These are phyloP conservation scores for Scheffersomyces ergatensis DNA, from an alignment of 805 yeast species.

Conservation along the genomic window DNA sequence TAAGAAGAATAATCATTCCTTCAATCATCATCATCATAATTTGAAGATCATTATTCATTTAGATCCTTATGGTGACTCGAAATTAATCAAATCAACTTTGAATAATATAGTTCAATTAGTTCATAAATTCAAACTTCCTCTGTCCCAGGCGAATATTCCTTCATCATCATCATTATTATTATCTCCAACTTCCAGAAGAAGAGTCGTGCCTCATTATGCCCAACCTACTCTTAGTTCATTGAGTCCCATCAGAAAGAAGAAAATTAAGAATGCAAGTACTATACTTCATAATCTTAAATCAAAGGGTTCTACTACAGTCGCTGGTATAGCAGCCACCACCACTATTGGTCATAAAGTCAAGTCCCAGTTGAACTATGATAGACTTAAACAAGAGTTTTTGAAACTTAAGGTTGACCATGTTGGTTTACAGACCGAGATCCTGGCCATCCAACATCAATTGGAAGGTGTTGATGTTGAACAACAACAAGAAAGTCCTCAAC, in stretches of 20 bases:
- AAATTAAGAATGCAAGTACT: too few relatives aligned
- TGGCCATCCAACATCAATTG: too few relatives aligned
- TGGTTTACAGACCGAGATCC: too few relatives aligned
- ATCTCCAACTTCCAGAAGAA: neutral
- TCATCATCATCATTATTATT: neutral
- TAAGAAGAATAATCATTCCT: slow-evolving; percentile 7
- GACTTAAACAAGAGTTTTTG: too few relatives aligned
- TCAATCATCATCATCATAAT: neutral
- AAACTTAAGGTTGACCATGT: too few relatives aligned
- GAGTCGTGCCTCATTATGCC: slow-evolving; percentile 25
- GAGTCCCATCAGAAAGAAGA: neutral
- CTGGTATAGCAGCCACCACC: too few relatives aligned
- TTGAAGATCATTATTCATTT: slow-evolving; percentile 23
- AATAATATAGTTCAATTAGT: slow-evolving; percentile 21
- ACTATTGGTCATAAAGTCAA: too few relatives aligned
- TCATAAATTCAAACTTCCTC: slow-evolving; percentile 9
- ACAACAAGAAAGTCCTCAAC: too few relatives aligned
- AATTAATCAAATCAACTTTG: slow-evolving; percentile 24
- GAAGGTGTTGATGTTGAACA: slow-evolving; percentile 6
- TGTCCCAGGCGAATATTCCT: slow-evolving; percentile 6
- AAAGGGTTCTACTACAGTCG: too few relatives aligned
- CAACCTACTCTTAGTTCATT: slow-evolving; percentile 28
- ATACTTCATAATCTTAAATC: neutral
- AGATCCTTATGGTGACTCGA: slow-evolving; percentile 22
- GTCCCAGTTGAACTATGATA: too few relatives aligned